A percentile compares a stretch with the other conserved stretches of the same genome.
Conservation (phyloP, 2,329 filamentous ascomycete genomes). For the Talaromyces sp. region DNA sequence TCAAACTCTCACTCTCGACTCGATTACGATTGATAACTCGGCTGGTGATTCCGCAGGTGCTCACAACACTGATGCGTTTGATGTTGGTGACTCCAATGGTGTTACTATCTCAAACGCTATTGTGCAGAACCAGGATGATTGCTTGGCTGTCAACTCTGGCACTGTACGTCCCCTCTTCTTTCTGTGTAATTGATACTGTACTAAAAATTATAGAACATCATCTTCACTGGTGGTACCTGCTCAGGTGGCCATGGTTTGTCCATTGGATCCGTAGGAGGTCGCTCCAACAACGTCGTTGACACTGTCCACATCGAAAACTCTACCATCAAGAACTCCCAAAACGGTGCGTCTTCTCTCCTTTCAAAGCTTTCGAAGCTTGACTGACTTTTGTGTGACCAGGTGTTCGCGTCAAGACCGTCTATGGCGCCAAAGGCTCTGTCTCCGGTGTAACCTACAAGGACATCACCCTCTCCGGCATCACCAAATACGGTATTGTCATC, state of each 20-base stretch:
- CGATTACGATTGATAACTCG: constrained; percentile 57
- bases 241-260: constrained; percentile 35
- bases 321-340: constrained; percentile 45
- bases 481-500: constrained; percentile 56
- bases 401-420: constrained; percentile 58
- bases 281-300: constrained; percentile 53
- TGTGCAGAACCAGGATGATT: constrained; percentile 62
- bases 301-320: constrained; percentile 51
- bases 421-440: constrained; percentile 52
- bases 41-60: constrained; percentile 48
- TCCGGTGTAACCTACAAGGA: constrained; percentile 52
- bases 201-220: constrained; percentile 38
- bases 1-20: constrained; percentile 51
- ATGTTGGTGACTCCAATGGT: constrained; percentile 50
- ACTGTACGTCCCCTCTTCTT: constrained; percentile 21
- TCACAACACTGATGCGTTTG: constrained; percentile 61
- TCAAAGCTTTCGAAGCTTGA: too few species aligned
- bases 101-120: constrained; percentile 53
- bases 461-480: constrained; percentile 52
- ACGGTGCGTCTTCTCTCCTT: constrained; percentile 23
- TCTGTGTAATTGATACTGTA: background rate
- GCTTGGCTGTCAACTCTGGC: constrained; percentile 57
- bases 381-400: constrained; percentile 30
- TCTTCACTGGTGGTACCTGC: constrained; percentile 46
- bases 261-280: constrained; percentile 43